Evolutionary conservation across 352 stramenopile genomes (phyloP).

Genomic region (Thalassiosira exigua): DNA sequence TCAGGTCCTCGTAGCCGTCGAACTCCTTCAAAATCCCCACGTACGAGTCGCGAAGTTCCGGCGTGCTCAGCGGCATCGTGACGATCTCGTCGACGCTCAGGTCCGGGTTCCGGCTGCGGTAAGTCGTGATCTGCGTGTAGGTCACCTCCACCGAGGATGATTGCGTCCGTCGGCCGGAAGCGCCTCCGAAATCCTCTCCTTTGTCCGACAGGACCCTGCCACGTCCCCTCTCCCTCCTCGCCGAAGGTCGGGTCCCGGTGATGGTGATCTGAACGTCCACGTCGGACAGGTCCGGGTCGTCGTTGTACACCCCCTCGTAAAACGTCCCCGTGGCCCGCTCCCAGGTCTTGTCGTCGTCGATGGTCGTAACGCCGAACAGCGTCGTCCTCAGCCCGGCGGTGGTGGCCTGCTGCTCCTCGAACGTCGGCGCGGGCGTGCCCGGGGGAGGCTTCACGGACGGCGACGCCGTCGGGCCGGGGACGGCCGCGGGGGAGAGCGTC

Average conservation of each 20-base stretch:
- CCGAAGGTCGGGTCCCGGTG: not conserved
- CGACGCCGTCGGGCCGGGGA: no score
- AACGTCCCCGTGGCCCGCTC: constrained; percentile 15
- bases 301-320: constrained; percentile 30
- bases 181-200: no score
- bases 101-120: constrained; percentile 26
- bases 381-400: constrained; percentile 34
- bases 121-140: constrained; percentile 48
- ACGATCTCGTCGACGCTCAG: constrained; percentile 32
- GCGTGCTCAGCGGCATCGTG: constrained; percentile 25
- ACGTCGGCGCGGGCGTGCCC: not conserved
- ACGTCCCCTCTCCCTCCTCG: not conserved
- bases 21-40: constrained; percentile 34
- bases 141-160: constrained; percentile 49
- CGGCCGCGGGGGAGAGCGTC: not conserved
- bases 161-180: no score
- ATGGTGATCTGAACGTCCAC: constrained; percentile 23
- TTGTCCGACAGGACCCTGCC: constrained; percentile 25
- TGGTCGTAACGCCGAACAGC: constrained; percentile 19
- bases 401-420: not conserved
- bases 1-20: constrained; percentile 46
- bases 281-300: constrained; percentile 11
- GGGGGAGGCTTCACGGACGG: no score
- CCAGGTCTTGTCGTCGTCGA: constrained; percentile 19
- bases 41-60: constrained; percentile 31